Percentiles rank a stretch among this genome's conserved stretches.
These are phyloP conservation scores for Primulina tabacum DNA, from an alignment of 257 asterid species.

Conservation along the genomic window DNA sequence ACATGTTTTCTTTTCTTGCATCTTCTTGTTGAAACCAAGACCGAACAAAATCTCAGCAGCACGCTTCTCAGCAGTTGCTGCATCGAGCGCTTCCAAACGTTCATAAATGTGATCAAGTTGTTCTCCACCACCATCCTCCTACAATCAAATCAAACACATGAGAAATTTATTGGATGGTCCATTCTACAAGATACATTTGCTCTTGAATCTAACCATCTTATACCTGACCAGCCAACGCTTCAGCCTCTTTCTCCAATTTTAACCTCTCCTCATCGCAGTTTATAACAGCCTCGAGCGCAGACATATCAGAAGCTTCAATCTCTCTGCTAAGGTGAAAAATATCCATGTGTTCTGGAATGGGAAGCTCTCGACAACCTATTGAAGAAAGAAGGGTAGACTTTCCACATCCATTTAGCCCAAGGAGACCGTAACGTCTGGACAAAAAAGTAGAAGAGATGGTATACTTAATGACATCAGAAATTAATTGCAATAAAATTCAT, in stretches of 20 bases:
- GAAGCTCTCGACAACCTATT: constrained; percentile 87
- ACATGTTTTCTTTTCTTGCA: constrained; percentile 89
- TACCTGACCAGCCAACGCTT: constrained; percentile 78
- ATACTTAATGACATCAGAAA: background rate
- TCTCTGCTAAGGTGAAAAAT: constrained; percentile 82
- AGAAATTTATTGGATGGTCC: background rate
- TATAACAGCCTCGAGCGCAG: constrained; percentile 92
- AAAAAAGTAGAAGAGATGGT: constrained; percentile 8
- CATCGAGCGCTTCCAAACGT: constrained; percentile 88
- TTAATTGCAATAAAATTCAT: background rate
- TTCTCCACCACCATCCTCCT: constrained; percentile 98
- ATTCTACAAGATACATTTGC: background rate
- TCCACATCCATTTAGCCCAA: constrained; percentile 97
- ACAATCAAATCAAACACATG: constrained; percentile 11
- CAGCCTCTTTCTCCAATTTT: constrained; percentile 80
- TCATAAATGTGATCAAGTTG: constrained; percentile 86
- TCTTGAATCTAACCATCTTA: background rate
- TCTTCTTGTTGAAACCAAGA: constrained; percentile 83
- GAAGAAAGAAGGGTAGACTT: constrained; percentile 96
- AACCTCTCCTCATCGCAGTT: constrained; percentile 93
- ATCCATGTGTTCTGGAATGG: constrained; percentile 99
- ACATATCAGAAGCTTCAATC: constrained; percentile 96
- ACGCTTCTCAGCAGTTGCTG: constrained; percentile 91
- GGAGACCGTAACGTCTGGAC: constrained; percentile 92
- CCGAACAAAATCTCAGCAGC: constrained; percentile 96